Percentiles rank a stretch among this genome's conserved stretches.
Conservation (phyloP, 768 basidiomycete species). For the Mycena epipterygia region DNA sequence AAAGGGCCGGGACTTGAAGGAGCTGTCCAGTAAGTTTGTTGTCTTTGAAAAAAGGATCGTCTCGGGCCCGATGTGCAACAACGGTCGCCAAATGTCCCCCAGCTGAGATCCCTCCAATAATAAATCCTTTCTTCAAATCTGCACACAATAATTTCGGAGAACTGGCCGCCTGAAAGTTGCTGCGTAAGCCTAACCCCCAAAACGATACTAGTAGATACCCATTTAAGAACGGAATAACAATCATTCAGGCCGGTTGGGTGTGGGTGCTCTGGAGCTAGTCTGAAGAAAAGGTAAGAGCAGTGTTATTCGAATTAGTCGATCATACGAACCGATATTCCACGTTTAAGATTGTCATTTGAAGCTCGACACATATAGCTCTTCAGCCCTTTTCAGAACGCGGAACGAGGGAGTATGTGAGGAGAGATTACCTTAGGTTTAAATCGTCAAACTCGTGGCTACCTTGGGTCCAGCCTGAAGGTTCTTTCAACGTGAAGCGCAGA, state of each 20-base stretch:
- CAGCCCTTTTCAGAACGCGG: no score
- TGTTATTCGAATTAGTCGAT: background rate
- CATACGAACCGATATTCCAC: slow-evolving; percentile 30
- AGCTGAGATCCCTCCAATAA: slow-evolving; percentile 27
- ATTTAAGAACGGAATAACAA: slow-evolving; percentile 29
- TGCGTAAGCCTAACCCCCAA: background rate
- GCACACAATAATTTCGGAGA: slow-evolving; percentile 5
- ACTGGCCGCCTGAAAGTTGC: slow-evolving; percentile 15
- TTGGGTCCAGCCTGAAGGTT: slow-evolving; percentile 5
- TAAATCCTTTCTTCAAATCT: slow-evolving; percentile 34
- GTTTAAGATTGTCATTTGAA: slow-evolving; percentile 29
- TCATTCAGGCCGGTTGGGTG: slow-evolving; percentile 30
- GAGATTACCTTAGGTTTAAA: slow-evolving; percentile 17
- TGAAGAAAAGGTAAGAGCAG: background rate
- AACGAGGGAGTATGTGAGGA: no score
- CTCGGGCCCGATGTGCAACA: slow-evolving; percentile 25
- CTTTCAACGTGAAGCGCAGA: background rate
- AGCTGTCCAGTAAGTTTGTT: slow-evolving; percentile 21
- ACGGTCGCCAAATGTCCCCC: slow-evolving; percentile 29
- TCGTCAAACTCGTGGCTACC: slow-evolving; percentile 29
- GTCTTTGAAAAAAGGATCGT: slow-evolving; percentile 33
- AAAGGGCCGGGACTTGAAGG: slow-evolving; percentile 24
- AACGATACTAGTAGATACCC: background rate
- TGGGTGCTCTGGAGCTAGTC: slow-evolving; percentile 25
- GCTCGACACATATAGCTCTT: slow-evolving; percentile 29